A percentile compares a stretch with the other conserved stretches of the same genome.
These are phyloP conservation scores for Clarireedia sp. DNA, from an alignment of 2,329 filamentous ascomycete species.

Conservation along the genomic window DNA sequence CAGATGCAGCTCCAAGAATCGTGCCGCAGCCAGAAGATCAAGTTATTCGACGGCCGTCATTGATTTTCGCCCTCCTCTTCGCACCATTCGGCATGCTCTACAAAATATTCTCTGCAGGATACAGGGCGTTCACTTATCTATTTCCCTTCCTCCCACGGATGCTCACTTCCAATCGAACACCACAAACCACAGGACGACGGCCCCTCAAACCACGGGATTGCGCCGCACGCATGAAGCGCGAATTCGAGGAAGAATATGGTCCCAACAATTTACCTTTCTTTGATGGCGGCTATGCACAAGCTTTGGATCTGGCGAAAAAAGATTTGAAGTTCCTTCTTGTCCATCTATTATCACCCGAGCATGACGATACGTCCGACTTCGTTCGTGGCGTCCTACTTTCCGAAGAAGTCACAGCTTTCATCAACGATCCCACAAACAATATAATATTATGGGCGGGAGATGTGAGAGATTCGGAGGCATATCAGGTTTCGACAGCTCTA, in stretches of 20 bases:
- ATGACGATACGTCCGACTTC: constrained; percentile 83
- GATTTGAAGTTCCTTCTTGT: constrained; percentile 90
- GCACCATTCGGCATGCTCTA: constrained; percentile 76
- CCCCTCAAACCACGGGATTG: constrained; percentile 80
- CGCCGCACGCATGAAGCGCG: constrained; percentile 77
- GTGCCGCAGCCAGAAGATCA: constrained; percentile 65
- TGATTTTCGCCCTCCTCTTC: constrained; percentile 70
- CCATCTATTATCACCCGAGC: constrained; percentile 80
- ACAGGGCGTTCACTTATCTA: constrained; percentile 68
- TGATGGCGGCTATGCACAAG: constrained; percentile 86
- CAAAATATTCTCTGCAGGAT: constrained; percentile 57
- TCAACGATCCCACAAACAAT: constrained; percentile 69
- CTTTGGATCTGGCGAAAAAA: constrained; percentile 80
- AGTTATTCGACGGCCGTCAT: constrained; percentile 53
- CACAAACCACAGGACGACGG: constrained; percentile 61
- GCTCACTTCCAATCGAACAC: constrained; percentile 46
- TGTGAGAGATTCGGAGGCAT: constrained; percentile 86
- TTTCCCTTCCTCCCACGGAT: constrained; percentile 72
- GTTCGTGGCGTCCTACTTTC: constrained; percentile 74
- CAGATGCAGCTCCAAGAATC: constrained; percentile 72
- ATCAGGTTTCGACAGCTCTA: constrained; percentile 82
- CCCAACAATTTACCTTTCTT: constrained; percentile 64
- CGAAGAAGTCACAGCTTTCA: constrained; percentile 62
- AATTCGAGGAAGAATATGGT: constrained; percentile 93
- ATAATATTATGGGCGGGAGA: constrained; percentile 90